These are phyloP conservation scores for Platismatia glauca DNA, from an alignment of 495 filamentous ascomycete genomes.

Conservation along the genomic window DNA sequence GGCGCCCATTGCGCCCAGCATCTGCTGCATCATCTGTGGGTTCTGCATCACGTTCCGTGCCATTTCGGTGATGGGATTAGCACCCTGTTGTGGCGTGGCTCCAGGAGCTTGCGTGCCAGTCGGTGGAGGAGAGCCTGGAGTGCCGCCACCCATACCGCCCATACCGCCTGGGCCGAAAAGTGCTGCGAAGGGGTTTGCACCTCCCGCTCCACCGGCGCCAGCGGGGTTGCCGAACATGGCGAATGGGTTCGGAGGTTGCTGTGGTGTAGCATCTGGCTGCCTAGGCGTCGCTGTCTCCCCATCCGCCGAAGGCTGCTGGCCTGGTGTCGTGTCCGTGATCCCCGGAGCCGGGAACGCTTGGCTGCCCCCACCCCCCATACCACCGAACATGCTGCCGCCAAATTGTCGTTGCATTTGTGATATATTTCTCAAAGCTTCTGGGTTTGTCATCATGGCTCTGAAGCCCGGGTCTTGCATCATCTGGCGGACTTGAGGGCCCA, in stretches of 20 bases:
- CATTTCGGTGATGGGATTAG: constrained; percentile 38
- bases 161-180: constrained; percentile 51
- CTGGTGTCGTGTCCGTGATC: constrained; percentile 61
- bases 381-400: constrained; percentile 46
- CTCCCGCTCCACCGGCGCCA: constrained; percentile 24
- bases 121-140: constrained; percentile 23
- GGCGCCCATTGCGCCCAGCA: constrained; percentile 38
- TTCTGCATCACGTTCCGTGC: constrained; percentile 39
- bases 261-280: constrained; percentile 30
- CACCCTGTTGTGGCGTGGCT: constrained; percentile 22
- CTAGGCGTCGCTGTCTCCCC: constrained; percentile 31
- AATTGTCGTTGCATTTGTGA: constrained; percentile 68
- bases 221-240: constrained; percentile 27
- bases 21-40: constrained; percentile 37
- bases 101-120: constrained; percentile 6
- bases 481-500: constrained; percentile 70
- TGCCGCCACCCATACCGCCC: constrained; percentile 27
- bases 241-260: constrained; percentile 27
- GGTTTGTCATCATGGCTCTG: constrained; percentile 92
- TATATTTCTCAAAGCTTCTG: constrained; percentile 68
- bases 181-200: constrained; percentile 63
- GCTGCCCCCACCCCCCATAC: constrained; percentile 30
- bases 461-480: constrained; percentile 80
- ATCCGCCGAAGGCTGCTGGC: constrained; percentile 23
- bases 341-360: constrained; percentile 79